Evolutionary conservation across 805 yeast species (phyloP).

Genomic region (Pichia eremophila): DNA sequence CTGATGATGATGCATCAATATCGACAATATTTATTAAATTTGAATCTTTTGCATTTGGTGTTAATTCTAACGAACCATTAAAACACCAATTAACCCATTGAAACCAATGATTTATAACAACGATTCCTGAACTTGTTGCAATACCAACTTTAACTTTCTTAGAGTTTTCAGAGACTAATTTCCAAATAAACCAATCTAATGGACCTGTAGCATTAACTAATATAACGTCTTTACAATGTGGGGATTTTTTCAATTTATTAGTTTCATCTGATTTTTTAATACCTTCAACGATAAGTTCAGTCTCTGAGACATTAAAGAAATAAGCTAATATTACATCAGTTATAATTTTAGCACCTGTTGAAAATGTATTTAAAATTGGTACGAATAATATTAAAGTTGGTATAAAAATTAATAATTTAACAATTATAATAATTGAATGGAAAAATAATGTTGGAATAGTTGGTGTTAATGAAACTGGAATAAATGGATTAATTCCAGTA

Average conservation of each 20-base stretch:
- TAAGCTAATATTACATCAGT: conserved; percentile 20
- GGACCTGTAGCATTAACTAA: conserved; percentile 54
- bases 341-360: conserved; percentile 8
- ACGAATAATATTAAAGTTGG: conserved; percentile 17
- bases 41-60: neutral
- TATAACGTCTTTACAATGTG: conserved; percentile 38
- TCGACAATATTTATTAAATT: conserved; percentile 2
- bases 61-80: conserved; percentile 4
- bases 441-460: conserved; percentile 4
- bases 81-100: conserved; percentile 10
- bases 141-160: conserved; percentile 12
- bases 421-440: conserved; percentile 4
- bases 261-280: conserved; percentile 34
- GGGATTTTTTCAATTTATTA: conserved; percentile 25
- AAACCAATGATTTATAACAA: neutral
- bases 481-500: conserved; percentile 87
- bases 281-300: conserved; percentile 36
- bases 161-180: conserved; percentile 9
- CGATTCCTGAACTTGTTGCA: conserved; percentile 11
- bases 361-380: conserved; percentile 10
- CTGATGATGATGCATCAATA: conserved; percentile 5
- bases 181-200: conserved; percentile 38
- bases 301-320: conserved; percentile 24
- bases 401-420: conserved; percentile 12
- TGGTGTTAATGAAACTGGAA: conserved; percentile 39